Evolutionary conservation across 108 stramenopile species (phyloP), one percentile per base, ranked within the genome.

Genomic region (Bacterosira constricta): DNA sequence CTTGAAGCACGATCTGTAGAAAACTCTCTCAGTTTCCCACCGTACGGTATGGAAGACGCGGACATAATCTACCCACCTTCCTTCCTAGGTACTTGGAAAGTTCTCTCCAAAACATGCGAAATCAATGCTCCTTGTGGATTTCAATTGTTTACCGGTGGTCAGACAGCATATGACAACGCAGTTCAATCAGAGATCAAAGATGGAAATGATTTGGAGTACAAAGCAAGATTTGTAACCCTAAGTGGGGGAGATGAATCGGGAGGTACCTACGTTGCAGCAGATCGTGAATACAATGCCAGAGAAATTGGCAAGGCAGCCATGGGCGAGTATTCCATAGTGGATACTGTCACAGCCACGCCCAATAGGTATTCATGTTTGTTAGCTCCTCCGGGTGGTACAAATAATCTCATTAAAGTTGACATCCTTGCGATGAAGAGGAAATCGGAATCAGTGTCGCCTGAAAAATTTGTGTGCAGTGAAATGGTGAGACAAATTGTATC

Each of bases 291-390:
- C 78, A 94, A 94, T 67, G 70, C 77, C 0, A 72, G 74, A 32
- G 77, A 77, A 44, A 91, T 94, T 36, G 92, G 83, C 25, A 88
- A 84, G 62, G 88, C 83, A 13, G 86, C 90, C 30, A 88, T 94
- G 90, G 92, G 92, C n/a, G 82, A 65, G 18, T 85, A 85, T 53
- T 86, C 88, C 54, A 84, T 94, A 0, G 69, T 89, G 15, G 86
- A 94, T 78, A 83, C 91, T 9, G 30, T 80, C 0, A 17, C 83
- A 7, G 87, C 88, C 9, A 87, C 92, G 6, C 92, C 92, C 12
- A 90, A 94, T 73, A 79, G 89, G 59, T 86, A 91, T 41, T 87
- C 87, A 15, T 89, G 88, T 50, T 9, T 94, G 15, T 61, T 94
- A 53, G 86, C 87, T 18, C 89, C 89, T 1, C 69, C 54, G 32